Percentiles rank a stretch among this genome's conserved stretches.
Conservation (phyloP, 2,329 filamentous ascomycete genomes). For the Fusarium bactridioides region DNA sequence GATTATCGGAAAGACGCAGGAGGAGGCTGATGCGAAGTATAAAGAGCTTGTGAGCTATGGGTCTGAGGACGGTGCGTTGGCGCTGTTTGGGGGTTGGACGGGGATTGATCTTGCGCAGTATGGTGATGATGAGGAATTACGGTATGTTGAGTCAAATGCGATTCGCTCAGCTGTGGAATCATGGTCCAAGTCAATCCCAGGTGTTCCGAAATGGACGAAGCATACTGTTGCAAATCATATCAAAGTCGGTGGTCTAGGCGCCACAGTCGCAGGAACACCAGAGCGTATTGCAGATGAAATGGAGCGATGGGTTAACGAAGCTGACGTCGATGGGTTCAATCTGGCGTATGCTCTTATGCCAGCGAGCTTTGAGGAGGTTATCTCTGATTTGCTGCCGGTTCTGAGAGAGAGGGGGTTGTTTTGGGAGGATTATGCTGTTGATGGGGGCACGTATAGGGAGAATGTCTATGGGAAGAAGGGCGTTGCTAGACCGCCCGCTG, state of each 20-base stretch:
- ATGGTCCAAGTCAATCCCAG: conserved; percentile 64
- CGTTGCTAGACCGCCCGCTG: conserved; percentile 44
- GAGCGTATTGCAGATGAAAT: conserved; percentile 71
- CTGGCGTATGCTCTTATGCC: conserved; percentile 58
- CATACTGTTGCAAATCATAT: conserved; percentile 73
- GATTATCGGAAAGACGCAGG: conserved; percentile 70
- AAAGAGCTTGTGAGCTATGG: conserved; percentile 68
- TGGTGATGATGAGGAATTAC: conserved; percentile 70
- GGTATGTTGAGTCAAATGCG: conserved; percentile 68
- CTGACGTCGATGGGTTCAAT: conserved; percentile 79
- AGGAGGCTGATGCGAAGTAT: conserved; percentile 71
- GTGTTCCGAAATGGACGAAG: conserved; percentile 75
- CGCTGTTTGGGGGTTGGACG: conserved; percentile 79
- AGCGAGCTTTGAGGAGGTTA: conserved; percentile 71
- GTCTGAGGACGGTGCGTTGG: conserved; percentile 68
- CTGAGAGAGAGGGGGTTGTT: conserved; percentile 65
- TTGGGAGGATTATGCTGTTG: conserved; percentile 57
- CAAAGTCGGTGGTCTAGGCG: conserved; percentile 72
- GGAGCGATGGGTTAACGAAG: conserved; percentile 72
- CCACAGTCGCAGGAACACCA: conserved; percentile 70
- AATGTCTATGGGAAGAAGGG: conserved; percentile 51
- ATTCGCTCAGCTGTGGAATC: conserved; percentile 61
- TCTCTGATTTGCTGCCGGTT: conserved; percentile 70
- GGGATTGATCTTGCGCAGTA: conserved; percentile 65
- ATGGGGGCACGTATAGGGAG: conserved; percentile 54